Evolutionary conservation across 2,329 filamentous ascomycete species (phyloP).

Genomic region (Knufia petricola): DNA sequence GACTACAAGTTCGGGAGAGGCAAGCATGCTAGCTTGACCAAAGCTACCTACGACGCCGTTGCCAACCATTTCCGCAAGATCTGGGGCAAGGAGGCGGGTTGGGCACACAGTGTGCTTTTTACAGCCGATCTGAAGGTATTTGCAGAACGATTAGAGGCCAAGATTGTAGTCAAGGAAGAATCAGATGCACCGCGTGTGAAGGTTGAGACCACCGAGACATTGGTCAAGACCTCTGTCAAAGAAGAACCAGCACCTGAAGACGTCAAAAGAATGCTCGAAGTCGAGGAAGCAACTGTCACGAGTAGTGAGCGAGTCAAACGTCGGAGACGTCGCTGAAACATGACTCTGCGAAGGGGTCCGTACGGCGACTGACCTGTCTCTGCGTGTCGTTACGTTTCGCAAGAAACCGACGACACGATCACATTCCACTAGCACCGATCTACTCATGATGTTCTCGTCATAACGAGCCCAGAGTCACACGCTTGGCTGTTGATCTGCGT

Average conservation of each 20-base stretch:
- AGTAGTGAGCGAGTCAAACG: constrained; percentile 21
- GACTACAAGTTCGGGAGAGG: constrained; percentile 87
- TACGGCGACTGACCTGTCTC: too few relatives aligned
- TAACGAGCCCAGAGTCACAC: too few relatives aligned
- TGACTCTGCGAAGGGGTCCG: too few relatives aligned
- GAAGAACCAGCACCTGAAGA: constrained; percentile 15
- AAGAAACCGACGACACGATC: too few relatives aligned
- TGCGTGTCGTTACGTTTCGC: too few relatives aligned
- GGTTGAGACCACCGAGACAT: constrained; percentile 10
- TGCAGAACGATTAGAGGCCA: constrained; percentile 50
- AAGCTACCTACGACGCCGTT: constrained; percentile 78
- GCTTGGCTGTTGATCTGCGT: too few relatives aligned
- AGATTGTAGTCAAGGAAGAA: constrained; percentile 30
- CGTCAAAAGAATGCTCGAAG: constrained; percentile 13
- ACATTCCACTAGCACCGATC: too few relatives aligned
- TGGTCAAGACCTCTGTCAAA: constrained; percentile 15
- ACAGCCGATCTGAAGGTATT: constrained; percentile 85
- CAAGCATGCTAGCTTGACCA: constrained; percentile 77
- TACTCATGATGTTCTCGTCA: too few relatives aligned
- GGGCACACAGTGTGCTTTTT: constrained; percentile 95
- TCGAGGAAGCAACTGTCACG: constrained; percentile 16
- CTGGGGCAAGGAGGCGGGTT: constrained; percentile 90
- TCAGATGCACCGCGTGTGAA: constrained; percentile 20
- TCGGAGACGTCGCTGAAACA: constrained; percentile 17
- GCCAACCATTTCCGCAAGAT: constrained; percentile 79